Conservation (phyloP, 495 filamentous ascomycete genomes). For the Aspergillus ellipticus region DNA sequence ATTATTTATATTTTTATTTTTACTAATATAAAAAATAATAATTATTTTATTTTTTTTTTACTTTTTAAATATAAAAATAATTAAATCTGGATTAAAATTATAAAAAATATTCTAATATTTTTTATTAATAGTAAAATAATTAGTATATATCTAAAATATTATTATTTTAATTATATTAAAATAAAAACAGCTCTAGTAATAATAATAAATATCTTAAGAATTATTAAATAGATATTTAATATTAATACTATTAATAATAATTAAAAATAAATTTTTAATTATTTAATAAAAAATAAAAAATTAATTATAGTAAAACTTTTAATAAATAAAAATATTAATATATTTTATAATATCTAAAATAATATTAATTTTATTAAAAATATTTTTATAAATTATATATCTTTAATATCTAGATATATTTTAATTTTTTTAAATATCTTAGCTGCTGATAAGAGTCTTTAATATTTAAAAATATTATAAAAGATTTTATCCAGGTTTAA, state of each 20-base stretch:
- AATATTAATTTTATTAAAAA: not conserved
- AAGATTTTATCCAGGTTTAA: not conserved
- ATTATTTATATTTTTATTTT: not conserved
- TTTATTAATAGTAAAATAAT: not conserved
- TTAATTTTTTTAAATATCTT: not conserved
- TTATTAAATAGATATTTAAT: not conserved
- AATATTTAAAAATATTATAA: not conserved
- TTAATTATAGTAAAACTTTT: not conserved
- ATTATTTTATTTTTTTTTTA: not conserved
- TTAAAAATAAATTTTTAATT: not conserved
- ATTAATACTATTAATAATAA: not conserved
- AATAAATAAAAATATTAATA: not conserved
- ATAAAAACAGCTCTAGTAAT: not conserved
- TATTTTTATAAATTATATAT: not conserved
- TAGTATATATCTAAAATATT: not conserved
- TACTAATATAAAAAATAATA: not conserved
- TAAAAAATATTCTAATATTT: not conserved
- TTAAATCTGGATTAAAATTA: not conserved
- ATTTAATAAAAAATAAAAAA: not conserved
- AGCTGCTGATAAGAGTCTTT: no score
- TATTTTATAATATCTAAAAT: no score
- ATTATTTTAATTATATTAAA: not conserved
- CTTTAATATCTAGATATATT: not conserved
- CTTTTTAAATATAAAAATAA: not conserved
- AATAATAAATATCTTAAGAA: not conserved